Percentiles rank a stretch among this genome's conserved stretches.
phyloP scores from a whole-genome alignment of 208 protist species.

The Leishmania martiniquensis region DNA sequence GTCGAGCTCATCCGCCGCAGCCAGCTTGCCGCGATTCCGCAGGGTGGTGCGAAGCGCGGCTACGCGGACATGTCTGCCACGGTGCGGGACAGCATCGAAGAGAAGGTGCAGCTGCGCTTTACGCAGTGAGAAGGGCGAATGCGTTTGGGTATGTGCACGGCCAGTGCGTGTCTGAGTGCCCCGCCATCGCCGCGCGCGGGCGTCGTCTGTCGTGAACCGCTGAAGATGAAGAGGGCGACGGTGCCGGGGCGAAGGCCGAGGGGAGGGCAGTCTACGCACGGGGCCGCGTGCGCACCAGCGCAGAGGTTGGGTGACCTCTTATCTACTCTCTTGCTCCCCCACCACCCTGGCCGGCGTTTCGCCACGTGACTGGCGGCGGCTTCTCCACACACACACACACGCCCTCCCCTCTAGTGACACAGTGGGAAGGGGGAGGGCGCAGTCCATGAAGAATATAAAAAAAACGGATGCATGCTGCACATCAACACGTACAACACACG shows the following conservation, averaged over 20 bases:
- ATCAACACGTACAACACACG: no score
- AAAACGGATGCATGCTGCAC: no score
- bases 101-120: slow-evolving; percentile 87
- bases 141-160: no score
- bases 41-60: slow-evolving; percentile 54
- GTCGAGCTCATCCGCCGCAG: slow-evolving; percentile 86
- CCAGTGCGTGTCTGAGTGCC: neutral
- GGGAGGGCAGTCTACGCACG: no score
- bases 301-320: no score
- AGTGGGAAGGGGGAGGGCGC: no score
- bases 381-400: neutral
- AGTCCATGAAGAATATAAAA: no score
- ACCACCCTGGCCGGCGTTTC: neutral
- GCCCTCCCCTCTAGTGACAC: neutral
- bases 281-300: no score
- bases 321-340: neutral
- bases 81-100: slow-evolving; percentile 58
- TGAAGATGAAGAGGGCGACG: neutral
- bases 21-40: slow-evolving; percentile 67
- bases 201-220: neutral
- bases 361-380: no score
- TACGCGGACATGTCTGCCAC: slow-evolving; percentile 63
- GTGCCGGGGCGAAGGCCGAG: neutral
- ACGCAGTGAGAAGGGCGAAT: slow-evolving; percentile 49
- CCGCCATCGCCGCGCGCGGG: no score